Evolutionary conservation across 176 grass and related monocot species (phyloP).

Genomic region (Zoysia pacifica): DNA sequence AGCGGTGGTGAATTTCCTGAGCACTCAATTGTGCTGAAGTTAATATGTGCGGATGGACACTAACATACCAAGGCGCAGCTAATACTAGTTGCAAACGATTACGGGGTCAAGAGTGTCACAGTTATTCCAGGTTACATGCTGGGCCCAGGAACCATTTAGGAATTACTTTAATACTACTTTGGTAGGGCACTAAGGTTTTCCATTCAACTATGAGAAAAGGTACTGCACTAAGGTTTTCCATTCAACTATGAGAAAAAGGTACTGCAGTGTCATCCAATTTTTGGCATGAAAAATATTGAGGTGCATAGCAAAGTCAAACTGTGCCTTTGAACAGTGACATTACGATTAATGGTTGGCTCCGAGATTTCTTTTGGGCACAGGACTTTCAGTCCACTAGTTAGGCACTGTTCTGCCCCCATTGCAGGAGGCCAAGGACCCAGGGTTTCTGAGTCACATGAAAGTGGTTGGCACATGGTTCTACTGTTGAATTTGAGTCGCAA

Average conservation of each 20-base stretch:
- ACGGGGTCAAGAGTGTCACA: background rate
- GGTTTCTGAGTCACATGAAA: background rate
- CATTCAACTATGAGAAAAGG: background rate
- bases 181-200: background rate
- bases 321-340: background rate
- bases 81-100: conserved; percentile 16
- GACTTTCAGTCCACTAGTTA: conserved; percentile 7
- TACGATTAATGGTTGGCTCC: background rate
- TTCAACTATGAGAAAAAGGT: conserved; percentile 17
- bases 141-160: background rate
- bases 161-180: background rate
- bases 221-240: background rate
- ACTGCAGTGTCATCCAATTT: background rate
- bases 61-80: background rate
- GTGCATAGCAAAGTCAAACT: background rate
- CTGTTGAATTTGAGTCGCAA: background rate
- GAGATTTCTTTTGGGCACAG: background rate
- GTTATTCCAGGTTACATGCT: background rate
- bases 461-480: conserved; percentile 7
- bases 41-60: background rate
- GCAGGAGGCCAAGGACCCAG: background rate
- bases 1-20: background rate
- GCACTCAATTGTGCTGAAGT: background rate
- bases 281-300: background rate
- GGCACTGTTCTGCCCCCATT: background rate